Evolutionary conservation across 805 yeast species (phyloP), one percentile per base, ranked within the genome.

Genomic region (Candida anglica): DNA sequence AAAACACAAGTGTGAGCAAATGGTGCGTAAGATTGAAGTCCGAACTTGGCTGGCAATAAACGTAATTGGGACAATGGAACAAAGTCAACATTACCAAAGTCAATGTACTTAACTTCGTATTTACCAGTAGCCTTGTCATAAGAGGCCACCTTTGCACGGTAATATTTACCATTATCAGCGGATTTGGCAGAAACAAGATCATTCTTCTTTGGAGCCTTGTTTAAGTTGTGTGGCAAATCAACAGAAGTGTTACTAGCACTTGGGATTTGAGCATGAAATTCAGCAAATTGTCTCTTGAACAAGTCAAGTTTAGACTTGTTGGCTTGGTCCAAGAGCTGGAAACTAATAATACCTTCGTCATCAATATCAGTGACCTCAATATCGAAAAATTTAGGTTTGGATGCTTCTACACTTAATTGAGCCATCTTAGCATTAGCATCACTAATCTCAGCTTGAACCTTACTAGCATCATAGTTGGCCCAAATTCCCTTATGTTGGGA

Each of bases 401-500:
- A 34, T 16, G 26, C 16, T 22, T 30, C 24, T 9, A 26, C 15
- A 13, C 34, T 19, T 10, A 43, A 26, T 4, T 18, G 20, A 15
- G 38, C 16, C 10, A 45, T 27, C n/a, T 28, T 10, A 9, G 19
- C 30, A 8, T 13, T 10, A 8, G 30, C 13, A 7, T 14, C 5
- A 13, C 6, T 13, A 18, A 27, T n/a, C 8, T 6, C 31, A n/a
- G 31, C 20, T 23, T 59, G 45, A 65, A 30, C 63, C 53, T 41
- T 56, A 9, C 43, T 56, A 4, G 71, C 69, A 36, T 69, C 79
- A 49, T 73, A 81, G 43, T 74, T 53, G 19, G 60, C 56, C 96
- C 96, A 87, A 5, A 86, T 30, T 11, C 94, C 94, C 44, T 68
- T 53, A 46, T 69, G 71, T 20, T 55, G 58, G 1, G 47, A 47